Conservation (phyloP, 768 basidiomycete species). For the Candolleomyces eurysporus region DNA sequence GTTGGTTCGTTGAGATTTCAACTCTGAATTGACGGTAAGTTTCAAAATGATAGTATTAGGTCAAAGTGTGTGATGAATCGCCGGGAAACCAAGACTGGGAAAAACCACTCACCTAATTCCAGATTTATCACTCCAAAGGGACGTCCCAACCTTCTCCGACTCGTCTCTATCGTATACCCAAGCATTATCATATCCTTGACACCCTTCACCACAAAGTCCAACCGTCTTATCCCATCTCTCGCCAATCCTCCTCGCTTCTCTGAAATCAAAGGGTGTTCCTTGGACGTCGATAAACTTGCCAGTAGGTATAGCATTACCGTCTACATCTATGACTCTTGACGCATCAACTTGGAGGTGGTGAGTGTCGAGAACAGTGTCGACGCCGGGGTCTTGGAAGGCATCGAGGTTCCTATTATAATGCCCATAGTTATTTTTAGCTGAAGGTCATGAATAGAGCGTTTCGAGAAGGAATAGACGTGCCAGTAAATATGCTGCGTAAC, state of each 20-base stretch:
- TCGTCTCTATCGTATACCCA: slow-evolving; percentile 47
- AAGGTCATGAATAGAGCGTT: not conserved
- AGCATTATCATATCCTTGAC: slow-evolving; percentile 47
- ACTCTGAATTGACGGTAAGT: slow-evolving; percentile 27
- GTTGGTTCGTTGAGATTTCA: slow-evolving; percentile 50
- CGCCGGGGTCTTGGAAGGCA: slow-evolving; percentile 42
- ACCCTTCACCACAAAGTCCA: slow-evolving; percentile 33
- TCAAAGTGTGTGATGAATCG: too few species aligned
- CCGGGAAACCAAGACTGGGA: not conserved
- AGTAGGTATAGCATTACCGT: slow-evolving; percentile 38
- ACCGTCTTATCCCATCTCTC: slow-evolving; percentile 32
- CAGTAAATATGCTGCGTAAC: slow-evolving; percentile 55
- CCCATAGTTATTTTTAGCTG: not conserved
- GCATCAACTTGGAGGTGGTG: slow-evolving; percentile 29
- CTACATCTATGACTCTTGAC: slow-evolving; percentile 36
- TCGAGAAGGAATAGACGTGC: slow-evolving; percentile 19
- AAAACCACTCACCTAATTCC: slow-evolving; percentile 39
- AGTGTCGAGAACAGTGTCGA: slow-evolving; percentile 27
- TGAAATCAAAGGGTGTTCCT: slow-evolving; percentile 42
- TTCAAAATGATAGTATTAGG: not conserved
- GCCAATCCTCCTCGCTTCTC: slow-evolving; percentile 28
- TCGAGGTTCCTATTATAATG: slow-evolving; percentile 43
- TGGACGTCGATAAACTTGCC: slow-evolving; percentile 28
- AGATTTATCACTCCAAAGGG: slow-evolving; percentile 47
- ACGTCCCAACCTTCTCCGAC: slow-evolving; percentile 25